A percentile compares a stretch with the other conserved stretches of the same genome.
phyloP scores from a whole-genome alignment of 306 rosid genomes.

The Phaseolus lunatus region DNA sequence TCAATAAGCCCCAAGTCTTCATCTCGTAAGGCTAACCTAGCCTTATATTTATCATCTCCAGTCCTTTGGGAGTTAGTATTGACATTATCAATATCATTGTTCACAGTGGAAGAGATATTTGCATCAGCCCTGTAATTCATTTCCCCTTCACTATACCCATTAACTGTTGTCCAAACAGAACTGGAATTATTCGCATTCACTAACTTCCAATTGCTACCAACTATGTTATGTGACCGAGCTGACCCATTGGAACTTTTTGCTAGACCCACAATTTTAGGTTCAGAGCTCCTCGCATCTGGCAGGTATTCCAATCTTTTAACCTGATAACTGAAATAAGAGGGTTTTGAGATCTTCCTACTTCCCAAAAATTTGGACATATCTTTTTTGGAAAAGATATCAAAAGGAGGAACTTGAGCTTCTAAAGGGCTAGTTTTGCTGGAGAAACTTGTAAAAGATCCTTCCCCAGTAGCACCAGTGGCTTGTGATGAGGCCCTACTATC shows the following conservation, averaged over 20 bases:
- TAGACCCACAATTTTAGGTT: constrained; percentile 49
- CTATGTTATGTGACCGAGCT: constrained; percentile 43
- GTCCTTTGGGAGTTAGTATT: constrained; percentile 49
- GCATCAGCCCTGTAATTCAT: constrained; percentile 38
- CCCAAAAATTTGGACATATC: constrained; percentile 74
- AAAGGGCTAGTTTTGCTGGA: constrained; percentile 65
- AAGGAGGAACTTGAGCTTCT: constrained; percentile 83
- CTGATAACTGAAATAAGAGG: constrained; percentile 56
- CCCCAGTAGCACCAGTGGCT: constrained; percentile 49
- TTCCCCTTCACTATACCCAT: constrained; percentile 58
- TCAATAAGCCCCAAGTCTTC: constrained; percentile 64
- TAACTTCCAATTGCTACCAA: constrained; percentile 52
- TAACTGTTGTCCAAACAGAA: constrained; percentile 53
- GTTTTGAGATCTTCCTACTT: constrained; percentile 63
- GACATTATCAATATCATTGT: constrained; percentile 43
- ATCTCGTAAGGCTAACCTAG: constrained; percentile 50
- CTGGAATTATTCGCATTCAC: constrained; percentile 49
- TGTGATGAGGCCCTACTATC: constrained; percentile 51
- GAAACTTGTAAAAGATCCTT: constrained; percentile 50
- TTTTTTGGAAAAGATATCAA: constrained; percentile 73
- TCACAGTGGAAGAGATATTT: constrained; percentile 42
- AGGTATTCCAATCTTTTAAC: constrained; percentile 49
- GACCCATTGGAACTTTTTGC: constrained; percentile 58
- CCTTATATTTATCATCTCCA: constrained; percentile 52
- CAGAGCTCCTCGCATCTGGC: constrained; percentile 54